These are phyloP conservation scores for Blastobotrys indianensis DNA, from an alignment of 1,139 yeast species.

Conservation along the genomic window DNA sequence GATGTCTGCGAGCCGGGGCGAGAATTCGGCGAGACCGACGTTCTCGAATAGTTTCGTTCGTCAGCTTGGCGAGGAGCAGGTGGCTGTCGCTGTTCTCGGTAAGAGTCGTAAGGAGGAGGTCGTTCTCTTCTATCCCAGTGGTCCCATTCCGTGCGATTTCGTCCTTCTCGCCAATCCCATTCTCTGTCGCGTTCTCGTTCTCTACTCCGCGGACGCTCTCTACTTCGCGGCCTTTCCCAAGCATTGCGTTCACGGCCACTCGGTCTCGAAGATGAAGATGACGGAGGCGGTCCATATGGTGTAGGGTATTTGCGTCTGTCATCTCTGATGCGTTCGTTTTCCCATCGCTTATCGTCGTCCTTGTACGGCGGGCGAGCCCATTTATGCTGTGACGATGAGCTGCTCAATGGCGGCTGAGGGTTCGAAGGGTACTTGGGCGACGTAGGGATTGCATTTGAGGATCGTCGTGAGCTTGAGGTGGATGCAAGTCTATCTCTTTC, in stretches of 20 bases:
- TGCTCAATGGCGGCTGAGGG: background rate
- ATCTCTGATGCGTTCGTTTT: constrained; percentile 2
- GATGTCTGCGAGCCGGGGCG: background rate
- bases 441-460: constrained; percentile 5
- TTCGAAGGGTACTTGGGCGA: constrained; percentile 6
- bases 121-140: constrained; percentile 14
- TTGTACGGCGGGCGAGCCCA: constrained; percentile 6
- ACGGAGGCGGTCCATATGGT: constrained; percentile 11
- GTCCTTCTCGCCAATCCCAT: background rate
- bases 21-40: constrained; percentile 6
- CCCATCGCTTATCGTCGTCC: constrained; percentile 3
- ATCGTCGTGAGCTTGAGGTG: constrained; percentile 4
- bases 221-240: constrained; percentile 5
- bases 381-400: background rate
- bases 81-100: background rate
- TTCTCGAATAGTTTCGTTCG: constrained; percentile 1
- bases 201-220: constrained; percentile 19
- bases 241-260: background rate
- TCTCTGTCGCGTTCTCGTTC: constrained; percentile 20
- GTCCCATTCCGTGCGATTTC: background rate
- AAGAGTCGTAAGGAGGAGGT: constrained; percentile 5
- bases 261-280: constrained; percentile 3
- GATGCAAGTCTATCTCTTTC: background rate
- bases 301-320: constrained; percentile 13
- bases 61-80: background rate